Base-by-base conservation (phyloP, 306 rosid species). In the Vigna reflexopilosa region DNA sequence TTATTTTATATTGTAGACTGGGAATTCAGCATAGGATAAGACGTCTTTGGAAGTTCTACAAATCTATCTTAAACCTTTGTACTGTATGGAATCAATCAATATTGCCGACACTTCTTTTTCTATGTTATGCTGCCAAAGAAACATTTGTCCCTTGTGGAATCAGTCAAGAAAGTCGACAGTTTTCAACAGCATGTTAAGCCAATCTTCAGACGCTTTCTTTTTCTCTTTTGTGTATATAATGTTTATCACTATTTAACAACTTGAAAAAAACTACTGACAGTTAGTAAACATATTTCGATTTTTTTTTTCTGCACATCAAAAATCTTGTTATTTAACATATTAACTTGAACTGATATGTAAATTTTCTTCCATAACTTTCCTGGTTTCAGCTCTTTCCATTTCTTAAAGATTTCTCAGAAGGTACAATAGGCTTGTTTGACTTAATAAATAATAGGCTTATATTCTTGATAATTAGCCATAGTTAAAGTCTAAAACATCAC, bases 1-100 rank as follows among this genome's bases (percentile, higher is more conserved):
- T 9, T 62, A 7, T 62, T 32, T 62, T 32, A 11, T 67, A 16
- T 62, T 32, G 26, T 66, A 42, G 51, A 73, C 58, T 76, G 80
- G 52, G 20, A 66, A 77, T 54, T 22, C 49, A 62, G 26, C 72
- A 45, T 30, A 34, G 6, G 51, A 70, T 48, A 7, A 49, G 16
- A 30, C 34, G 34, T 30, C 4, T 30, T 30, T 30, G 4, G 5
- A 30, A 30, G 34, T 30, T 30, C 34, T 30, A 30, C 34, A 30
- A 30, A 30, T 0, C 4, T 30, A 30, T 30, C 59, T 59, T 6
- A 56, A 59, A 45, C 69, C 47, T 10, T 28, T 26, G 8, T 74
- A 28, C 9, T 54, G n/a, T 58, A 24, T 28, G 44, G 13, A 58
- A 26, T 44, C 51, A 19, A 54, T 71, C 36, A 54, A 3, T 51